These are phyloP conservation scores for Pseudogymnoascus sp. DNA, from an alignment of 2,329 filamentous ascomycete species.

Conservation along the genomic window DNA sequence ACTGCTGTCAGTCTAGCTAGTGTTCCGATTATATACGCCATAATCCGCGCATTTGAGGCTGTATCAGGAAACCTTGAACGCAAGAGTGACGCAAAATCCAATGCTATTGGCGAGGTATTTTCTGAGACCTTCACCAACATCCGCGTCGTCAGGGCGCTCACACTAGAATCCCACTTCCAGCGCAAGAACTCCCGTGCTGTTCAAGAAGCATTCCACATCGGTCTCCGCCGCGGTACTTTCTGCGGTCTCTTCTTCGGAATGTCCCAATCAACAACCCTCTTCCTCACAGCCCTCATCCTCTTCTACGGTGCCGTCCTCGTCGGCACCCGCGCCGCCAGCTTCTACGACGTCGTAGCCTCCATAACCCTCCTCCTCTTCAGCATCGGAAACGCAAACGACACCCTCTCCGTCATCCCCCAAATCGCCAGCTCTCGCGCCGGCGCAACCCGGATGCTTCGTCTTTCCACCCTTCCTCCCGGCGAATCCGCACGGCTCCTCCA, in stretches of 20 bases:
- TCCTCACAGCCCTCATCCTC: constrained; percentile 70
- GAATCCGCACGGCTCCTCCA: not conserved
- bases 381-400: constrained; percentile 60
- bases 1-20: constrained; percentile 66
- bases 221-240: constrained; percentile 56
- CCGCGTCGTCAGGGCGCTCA: constrained; percentile 65
- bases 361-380: constrained; percentile 80
- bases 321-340: constrained; percentile 37
- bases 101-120: constrained; percentile 52
- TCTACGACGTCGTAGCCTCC: constrained; percentile 59
- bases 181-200: constrained; percentile 50
- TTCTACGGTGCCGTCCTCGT: constrained; percentile 69
- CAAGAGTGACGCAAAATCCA: constrained; percentile 53
- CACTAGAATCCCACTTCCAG: constrained; percentile 63
- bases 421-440: constrained; percentile 66
- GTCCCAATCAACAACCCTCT: constrained; percentile 63
- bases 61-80: constrained; percentile 65
- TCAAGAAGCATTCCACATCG: constrained; percentile 45
- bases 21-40: constrained; percentile 56
- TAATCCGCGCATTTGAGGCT: constrained; percentile 56
- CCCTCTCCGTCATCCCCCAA: constrained; percentile 71
- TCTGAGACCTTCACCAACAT: constrained; percentile 73
- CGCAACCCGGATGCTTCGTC: constrained; percentile 62
- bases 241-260: constrained; percentile 67
- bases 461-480: constrained; percentile 48